phyloP scores from a whole-genome alignment of 495 filamentous ascomycete genomes.

The Umbilicaria muhlenbergii region DNA sequence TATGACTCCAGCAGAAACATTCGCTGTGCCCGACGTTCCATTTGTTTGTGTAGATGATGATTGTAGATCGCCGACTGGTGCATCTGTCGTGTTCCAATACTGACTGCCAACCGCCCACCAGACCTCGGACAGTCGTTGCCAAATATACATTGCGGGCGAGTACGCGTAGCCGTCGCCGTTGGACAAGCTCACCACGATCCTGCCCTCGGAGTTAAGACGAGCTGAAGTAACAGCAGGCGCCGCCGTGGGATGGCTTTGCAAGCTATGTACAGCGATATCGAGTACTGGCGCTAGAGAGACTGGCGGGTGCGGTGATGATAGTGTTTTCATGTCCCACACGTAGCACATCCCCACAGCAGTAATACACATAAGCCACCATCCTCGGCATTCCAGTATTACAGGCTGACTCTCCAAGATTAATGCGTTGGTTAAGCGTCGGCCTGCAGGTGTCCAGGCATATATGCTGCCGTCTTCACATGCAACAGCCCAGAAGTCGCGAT shows the following conservation, averaged over 20 bases:
- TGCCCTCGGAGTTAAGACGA: conserved; percentile 71
- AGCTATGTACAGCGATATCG: conserved; percentile 62
- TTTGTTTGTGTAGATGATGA: conserved; percentile 43
- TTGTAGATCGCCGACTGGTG: conserved; percentile 61
- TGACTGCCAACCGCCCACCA: conserved; percentile 99
- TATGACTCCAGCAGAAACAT: conserved; percentile 82
- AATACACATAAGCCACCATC: conserved; percentile 78
- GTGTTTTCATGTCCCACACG: conserved; percentile 84
- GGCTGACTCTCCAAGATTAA: conserved; percentile 83
- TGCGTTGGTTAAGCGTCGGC: conserved; percentile 67
- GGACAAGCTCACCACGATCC: conserved; percentile 68
- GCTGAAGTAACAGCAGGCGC: conserved; percentile 77
- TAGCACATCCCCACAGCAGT: conserved; percentile 79
- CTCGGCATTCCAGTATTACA: conserved; percentile 79
- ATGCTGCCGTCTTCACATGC: conserved; percentile 90
- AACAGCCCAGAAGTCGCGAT: conserved; percentile 77
- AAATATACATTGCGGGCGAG: conserved; percentile 64
- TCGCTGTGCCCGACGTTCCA: conserved; percentile 35
- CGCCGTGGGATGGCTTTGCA: conserved; percentile 50
- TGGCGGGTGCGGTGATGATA: conserved; percentile 74
- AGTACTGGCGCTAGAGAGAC: conserved; percentile 81
- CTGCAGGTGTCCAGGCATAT: conserved; percentile 90
- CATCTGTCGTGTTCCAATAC: conserved; percentile 95
- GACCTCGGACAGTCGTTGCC: conserved; percentile 83
- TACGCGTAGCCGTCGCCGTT: conserved; percentile 93